A percentile compares a stretch with the other conserved stretches of the same genome.
Conservation (phyloP, 2,329 filamentous ascomycete species). For the Neonectria punicea region DNA sequence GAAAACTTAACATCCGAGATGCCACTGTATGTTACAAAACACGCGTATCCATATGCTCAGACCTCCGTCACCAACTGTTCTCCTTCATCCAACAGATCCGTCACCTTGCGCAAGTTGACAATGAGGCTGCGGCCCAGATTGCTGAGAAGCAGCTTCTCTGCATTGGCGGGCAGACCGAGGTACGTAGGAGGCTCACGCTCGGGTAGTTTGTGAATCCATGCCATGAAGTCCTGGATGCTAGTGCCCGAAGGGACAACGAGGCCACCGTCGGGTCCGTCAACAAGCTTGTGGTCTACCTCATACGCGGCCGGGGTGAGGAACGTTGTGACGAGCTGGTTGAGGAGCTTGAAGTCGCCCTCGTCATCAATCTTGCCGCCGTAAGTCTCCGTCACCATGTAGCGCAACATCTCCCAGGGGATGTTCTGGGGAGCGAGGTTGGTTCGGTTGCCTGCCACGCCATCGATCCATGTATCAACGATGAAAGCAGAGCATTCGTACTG, state of each 20-base stretch:
- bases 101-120: conserved; percentile 83
- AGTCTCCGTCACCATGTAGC: conserved; percentile 89
- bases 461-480: conserved; percentile 96
- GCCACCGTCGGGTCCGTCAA: conserved; percentile 71
- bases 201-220: conserved; percentile 90
- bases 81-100: conserved; percentile 89
- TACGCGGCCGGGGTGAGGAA: conserved; percentile 90
- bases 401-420: conserved; percentile 96
- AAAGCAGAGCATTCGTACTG: conserved; percentile 97
- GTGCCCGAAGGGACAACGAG: conserved; percentile 84
- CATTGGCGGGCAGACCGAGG: conserved; percentile 91
- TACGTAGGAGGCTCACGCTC: conserved; percentile 97
- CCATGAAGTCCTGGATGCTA: conserved; percentile 84
- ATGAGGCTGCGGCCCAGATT: conserved; percentile 89
- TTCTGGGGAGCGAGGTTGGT: conserved; percentile 94
- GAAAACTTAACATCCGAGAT: conserved; percentile 2
- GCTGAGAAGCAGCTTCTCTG: conserved; percentile 93
- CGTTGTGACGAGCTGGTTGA: conserved; percentile 77
- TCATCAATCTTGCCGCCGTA: conserved; percentile 99
- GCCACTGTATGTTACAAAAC: neutral
- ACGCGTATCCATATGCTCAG: conserved; percentile 25
- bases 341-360: conserved; percentile 80
- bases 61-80: conserved; percentile 86
- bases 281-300: conserved; percentile 90
- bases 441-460: conserved; percentile 81